Evolutionary conservation across 2,329 filamentous ascomycete genomes (phyloP).

Genomic region (Scedosporium minutisporum): DNA sequence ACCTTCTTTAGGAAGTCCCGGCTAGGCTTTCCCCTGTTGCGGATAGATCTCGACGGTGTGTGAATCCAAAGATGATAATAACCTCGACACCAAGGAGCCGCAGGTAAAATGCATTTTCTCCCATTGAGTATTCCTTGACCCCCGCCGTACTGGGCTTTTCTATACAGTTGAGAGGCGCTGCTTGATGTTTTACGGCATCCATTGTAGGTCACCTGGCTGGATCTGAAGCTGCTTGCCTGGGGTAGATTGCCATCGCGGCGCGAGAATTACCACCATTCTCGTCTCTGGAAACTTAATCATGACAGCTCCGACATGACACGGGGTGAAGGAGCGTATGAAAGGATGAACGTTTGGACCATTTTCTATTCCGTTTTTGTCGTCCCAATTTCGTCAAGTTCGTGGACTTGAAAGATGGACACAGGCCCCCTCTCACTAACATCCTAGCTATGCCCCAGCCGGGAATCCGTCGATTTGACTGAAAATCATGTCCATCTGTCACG

Average conservation of each 20-base stretch:
- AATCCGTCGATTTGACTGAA: constrained; percentile 3
- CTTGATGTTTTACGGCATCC: not conserved
- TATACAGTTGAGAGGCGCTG: not conserved
- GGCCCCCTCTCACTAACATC: not conserved
- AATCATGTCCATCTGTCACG: constrained; percentile 4
- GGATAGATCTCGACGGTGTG: not conserved
- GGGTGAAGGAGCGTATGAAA: too few relatives aligned
- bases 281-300: not conserved
- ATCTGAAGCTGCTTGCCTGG: not conserved
- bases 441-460: not conserved
- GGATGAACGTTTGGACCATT: too few relatives aligned
- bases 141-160: not conserved
- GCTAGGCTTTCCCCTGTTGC: not conserved
- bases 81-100: not conserved
- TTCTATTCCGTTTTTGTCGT: too few relatives aligned
- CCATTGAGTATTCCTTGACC: not conserved
- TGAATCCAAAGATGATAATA: not conserved
- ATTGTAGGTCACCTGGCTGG: not conserved
- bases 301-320: not conserved
- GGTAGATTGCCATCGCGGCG: not conserved
- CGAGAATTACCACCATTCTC: not conserved
- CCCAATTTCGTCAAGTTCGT: not conserved
- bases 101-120: not conserved
- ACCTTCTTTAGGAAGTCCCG: constrained; percentile 7
- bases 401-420: not conserved